phyloP scores from a whole-genome alignment of 2,329 filamentous ascomycete species.

The Orbilia blumenaviensis region DNA sequence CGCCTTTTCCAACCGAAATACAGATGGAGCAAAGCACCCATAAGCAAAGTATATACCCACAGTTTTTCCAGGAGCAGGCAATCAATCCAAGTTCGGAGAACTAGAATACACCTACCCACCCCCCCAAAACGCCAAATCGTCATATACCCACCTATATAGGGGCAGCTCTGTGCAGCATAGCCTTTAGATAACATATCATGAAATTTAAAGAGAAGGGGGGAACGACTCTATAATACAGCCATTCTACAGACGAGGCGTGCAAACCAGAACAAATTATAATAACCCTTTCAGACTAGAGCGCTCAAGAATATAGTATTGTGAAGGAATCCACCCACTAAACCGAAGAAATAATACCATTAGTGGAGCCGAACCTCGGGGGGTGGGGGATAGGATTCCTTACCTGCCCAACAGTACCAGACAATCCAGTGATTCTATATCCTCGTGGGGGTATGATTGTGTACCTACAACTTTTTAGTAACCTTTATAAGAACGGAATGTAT shows the following conservation, averaged over 20 bases:
- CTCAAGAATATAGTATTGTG: constrained; percentile 56
- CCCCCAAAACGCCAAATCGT: background rate
- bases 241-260: background rate
- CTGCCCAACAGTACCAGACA: constrained; percentile 70
- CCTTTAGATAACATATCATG: background rate
- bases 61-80: no score
- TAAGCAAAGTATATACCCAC: no score
- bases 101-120: no score
- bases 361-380: no score
- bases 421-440: constrained; percentile 86
- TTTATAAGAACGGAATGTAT: background rate
- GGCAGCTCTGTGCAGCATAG: no score
- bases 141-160: background rate
- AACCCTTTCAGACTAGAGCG: background rate
- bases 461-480: constrained; percentile 63
- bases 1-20: no score
- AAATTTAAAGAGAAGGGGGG: background rate
- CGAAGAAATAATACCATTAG: constrained; percentile 14
- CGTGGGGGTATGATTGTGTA: constrained; percentile 87
- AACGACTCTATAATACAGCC: background rate
- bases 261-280: background rate
- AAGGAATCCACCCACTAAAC: constrained; percentile 56
- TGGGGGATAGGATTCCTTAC: constrained; percentile 4
- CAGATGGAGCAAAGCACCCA: no score
- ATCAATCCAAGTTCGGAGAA: no score